Base-by-base conservation (phyloP, 108 stramenopile species). In the Cyclotella sp. region DNA sequence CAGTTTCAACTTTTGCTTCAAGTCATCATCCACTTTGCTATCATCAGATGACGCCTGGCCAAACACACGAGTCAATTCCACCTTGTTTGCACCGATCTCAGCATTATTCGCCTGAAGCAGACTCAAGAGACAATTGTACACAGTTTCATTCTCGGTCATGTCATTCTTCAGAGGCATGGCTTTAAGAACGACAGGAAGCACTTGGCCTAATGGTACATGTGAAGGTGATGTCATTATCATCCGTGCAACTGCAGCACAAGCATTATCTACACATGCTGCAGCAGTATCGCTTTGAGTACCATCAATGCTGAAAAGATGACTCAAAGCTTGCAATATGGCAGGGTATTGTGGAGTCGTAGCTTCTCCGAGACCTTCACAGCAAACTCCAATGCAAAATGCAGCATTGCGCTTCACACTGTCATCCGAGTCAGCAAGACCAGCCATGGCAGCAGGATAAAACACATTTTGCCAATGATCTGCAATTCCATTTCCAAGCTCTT, bases 71-170 rank as follows among this genome's bases (percentile, higher is more conserved):
- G 63, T 60, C 43, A 94, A 45, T 53, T 94, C 93, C 18, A 72
- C 79, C 76, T 88, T 93, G 70, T 75, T 77, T 21, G 87, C 86
- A 19, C 89, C n/a, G 18, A 87, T 78, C 67, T 90, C 95, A 44
- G 95, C 89, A 51, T 93, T 92, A 46, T 92, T 88, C 89, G 87
- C 85, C 75, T 95, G 86, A 30, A 97, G 58, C 73, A 98, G 83
- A 40, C 95, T 94, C 39, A 93, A 76, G 42, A 98, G 69, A 76
- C 96, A 97, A 41, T 79, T 92, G 92, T 97, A 98, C 3, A 98
- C 95, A 15, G 96, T 93, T 79, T 95, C 93, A 73, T 97, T 97
- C 84, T 99, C 98, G 28, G 93, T 91, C 90, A 90, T 93, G 77
- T 99, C 98, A 46, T 78, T 91, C 82, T 94, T 95, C 59, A 99